These are phyloP conservation scores for Escovopsis weberi DNA, from an alignment of 2,329 filamentous ascomycete species.

Conservation along the genomic window DNA sequence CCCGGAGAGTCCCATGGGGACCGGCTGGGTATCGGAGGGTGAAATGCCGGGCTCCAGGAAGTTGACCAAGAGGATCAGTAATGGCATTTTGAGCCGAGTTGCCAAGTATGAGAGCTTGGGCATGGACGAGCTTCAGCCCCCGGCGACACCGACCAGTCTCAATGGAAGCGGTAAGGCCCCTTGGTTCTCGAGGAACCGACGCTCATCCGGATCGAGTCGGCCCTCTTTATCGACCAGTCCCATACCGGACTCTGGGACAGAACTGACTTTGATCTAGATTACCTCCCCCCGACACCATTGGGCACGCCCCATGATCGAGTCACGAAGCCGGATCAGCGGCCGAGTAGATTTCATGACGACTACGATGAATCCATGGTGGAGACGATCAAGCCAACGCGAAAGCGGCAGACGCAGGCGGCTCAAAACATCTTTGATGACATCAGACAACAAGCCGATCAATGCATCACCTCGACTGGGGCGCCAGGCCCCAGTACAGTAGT, in stretches of 20 bases:
- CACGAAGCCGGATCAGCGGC: conserved; percentile 26
- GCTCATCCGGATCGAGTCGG: neutral
- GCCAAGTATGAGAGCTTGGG: conserved; percentile 42
- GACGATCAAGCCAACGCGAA: conserved; percentile 43
- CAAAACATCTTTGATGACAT: conserved; percentile 44
- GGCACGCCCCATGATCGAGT: conserved; percentile 43
- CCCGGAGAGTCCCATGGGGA: conserved; percentile 29
- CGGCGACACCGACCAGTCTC: conserved; percentile 48
- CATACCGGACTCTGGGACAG: too few relatives aligned
- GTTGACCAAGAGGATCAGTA: conserved; percentile 37
- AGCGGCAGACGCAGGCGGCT: conserved; percentile 26
- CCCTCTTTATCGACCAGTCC: neutral
- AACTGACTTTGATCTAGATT: conserved; percentile 26
- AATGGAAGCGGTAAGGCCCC: conserved; percentile 39
- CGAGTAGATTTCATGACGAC: conserved; percentile 40
- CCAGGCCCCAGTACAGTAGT: conserved; percentile 32
- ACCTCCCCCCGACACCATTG: conserved; percentile 53
- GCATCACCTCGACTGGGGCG: conserved; percentile 38
- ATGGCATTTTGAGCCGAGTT: conserved; percentile 45
- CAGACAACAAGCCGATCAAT: conserved; percentile 39
- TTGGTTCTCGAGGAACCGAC: too few relatives aligned
- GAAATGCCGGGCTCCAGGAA: conserved; percentile 29
- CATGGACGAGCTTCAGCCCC: conserved; percentile 31
- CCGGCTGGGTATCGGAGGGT: conserved; percentile 37
- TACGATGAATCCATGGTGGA: conserved; percentile 55